phyloP scores from a whole-genome alignment of 2,329 filamentous ascomycete species.

The Colletotrichum scovillei region DNA sequence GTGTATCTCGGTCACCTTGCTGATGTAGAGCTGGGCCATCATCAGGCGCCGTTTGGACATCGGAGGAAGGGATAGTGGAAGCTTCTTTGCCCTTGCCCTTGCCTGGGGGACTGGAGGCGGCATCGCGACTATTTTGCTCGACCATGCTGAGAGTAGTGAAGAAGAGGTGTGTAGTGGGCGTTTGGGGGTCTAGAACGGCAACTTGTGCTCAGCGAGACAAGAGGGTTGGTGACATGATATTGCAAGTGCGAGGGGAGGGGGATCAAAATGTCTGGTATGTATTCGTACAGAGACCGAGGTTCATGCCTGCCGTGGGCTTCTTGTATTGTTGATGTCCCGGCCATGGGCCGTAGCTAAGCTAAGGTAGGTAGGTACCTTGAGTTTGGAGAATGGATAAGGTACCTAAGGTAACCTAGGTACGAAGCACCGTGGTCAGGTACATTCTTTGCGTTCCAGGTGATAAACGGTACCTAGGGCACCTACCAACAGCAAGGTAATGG shows the following conservation, averaged over 20 bases:
- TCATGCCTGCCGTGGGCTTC: not conserved
- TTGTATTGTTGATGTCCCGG: not conserved
- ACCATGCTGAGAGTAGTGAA: not conserved
- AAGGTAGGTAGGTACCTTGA: not conserved
- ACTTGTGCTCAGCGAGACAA: not conserved
- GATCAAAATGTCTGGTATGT: not conserved
- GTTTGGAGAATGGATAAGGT: no score
- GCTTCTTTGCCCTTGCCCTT: constrained; percentile 22
- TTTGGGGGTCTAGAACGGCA: not conserved
- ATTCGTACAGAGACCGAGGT: not conserved
- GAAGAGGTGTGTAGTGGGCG: not conserved
- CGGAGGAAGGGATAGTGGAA: not conserved
- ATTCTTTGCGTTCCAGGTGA: not conserved
- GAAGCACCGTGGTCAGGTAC: no score
- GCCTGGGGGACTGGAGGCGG: not conserved
- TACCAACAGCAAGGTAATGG: no score
- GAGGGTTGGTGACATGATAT: not conserved
- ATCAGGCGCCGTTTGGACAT: not conserved
- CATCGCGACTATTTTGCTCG: not conserved
- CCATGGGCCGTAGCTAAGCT: not conserved
- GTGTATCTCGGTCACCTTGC: not conserved
- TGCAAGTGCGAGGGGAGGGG: not conserved
- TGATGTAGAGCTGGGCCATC: not conserved
- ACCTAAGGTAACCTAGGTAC: no score
- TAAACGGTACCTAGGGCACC: not conserved